Base-by-base conservation (phyloP, 345 rosid species). In the Tarenaya hassleriana region DNA sequence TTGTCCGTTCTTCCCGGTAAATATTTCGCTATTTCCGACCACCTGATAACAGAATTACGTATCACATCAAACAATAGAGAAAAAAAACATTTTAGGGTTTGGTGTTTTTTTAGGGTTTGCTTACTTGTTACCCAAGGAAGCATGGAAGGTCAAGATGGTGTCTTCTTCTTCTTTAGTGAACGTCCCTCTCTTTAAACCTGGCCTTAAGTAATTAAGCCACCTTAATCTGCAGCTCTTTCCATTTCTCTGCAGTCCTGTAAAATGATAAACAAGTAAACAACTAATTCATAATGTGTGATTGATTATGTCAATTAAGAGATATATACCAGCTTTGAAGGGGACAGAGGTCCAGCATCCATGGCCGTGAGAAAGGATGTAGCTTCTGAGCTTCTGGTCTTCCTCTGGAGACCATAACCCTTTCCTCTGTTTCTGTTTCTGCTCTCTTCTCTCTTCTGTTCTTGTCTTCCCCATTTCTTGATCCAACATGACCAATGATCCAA, bases 401-500 rank as follows among this genome's bases (percentile, higher is more conserved):
- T 91, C 98, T 1, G 98, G 98, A 24, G 98, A 91, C 98, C 98
- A 91, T 12, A 91, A 56, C 35, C 98, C 98, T 45, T 87, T 91
- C 73, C 78, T 79, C 70, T 80, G 86, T 76, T 73, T 83, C n/a
- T 80, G 84, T 74, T 74, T 77, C 37, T 67, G 60, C 77, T 75
- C 80, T 18, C 72, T 73, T 67, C 62, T 84, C 21, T 77, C 90
- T 27, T 72, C 62, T 27, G 73, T 33, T 44, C 73, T 79, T 53
- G 56, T 32, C 24, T 35, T 37, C 16, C 57, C 79, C 84, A 78
- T 75, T 63, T 70, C 51, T 29, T 27, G 9, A 12, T 16, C 4
- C 50, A 50, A 41, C 19, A n/a, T 13, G n/a, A n/a, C n/a, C n/a
- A n/a, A n/a, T n/a, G n/a, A n/a, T n/a, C n/a, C n/a, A n/a, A n/a